Base-by-base conservation (phyloP, 2,329 filamentous ascomycete genomes). In the Bisporella sp. region DNA sequence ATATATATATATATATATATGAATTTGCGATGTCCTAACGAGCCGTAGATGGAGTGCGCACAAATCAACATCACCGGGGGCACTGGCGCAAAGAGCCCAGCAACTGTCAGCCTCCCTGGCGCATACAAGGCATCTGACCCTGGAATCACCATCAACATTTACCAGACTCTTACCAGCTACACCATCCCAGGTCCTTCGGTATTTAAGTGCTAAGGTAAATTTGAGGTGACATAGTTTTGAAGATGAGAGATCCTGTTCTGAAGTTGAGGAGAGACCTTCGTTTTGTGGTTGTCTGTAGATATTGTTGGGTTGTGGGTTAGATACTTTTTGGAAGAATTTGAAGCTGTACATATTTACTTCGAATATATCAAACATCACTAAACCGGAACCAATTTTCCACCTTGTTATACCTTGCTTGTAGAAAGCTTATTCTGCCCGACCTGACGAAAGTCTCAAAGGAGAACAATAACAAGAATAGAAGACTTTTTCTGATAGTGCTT, bases 61-160 rank as follows among this genome's bases (percentile, higher is more conserved):
- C 73, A 76, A 54, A 62, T 75, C 55, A 70, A 67, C 41, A 68
- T 76, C n/a, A 65, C 66, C 1, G 72, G 71, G 31, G 71, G 71
- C 40, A 53, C 57, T 4, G 58, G 52, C 5, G 45, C 51, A 8
- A 33, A 46, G 4, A 56, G 49, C 6, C 60, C 60, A 5, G 44
- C 54, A n/a, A 59, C 56, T 5, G 60, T 62, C 4, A 45, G 52
- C 4, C 48, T 62, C 8, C 60, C 60, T 21, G 59, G 60, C 7
- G 57, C 60, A 3, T 62, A 62, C 37, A 41, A 44, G 11, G 57
- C 57, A 5, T 68, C 54, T 47, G 73, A 77, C 61, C 69, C 73
- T 2, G 73, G 73, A 39, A 74, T 77, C 56, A 65, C 70, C 33
- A 69, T 75, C 57, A 72, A 75, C 60, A 75, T 73, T 53, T 71